Evolutionary conservation across 768 basidiomycete genomes (phyloP).

Genomic region (Nidularia pulvinata): DNA sequence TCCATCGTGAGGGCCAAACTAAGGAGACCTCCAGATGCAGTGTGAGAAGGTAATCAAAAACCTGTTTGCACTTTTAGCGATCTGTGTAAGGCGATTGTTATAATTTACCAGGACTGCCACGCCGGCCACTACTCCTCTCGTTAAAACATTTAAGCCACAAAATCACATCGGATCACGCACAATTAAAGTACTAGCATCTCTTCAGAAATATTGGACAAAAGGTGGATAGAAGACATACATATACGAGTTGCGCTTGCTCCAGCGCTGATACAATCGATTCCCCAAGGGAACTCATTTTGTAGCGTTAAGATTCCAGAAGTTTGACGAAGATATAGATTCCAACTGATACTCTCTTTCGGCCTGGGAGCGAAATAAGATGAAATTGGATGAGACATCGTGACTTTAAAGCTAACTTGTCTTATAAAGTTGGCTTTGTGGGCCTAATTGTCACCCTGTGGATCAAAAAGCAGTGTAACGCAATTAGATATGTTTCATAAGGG

Average conservation of each 20-base stretch:
- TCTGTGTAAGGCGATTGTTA: neutral
- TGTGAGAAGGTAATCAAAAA: neutral
- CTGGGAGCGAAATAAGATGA: too few species aligned
- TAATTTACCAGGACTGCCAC: neutral
- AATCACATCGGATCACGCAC: neutral
- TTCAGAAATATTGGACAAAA: neutral
- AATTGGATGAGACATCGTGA: too few species aligned
- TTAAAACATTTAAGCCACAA: neutral
- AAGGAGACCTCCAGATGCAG: neutral
- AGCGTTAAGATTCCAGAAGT: too few species aligned
- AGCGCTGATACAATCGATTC: too few species aligned
- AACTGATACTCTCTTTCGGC: too few species aligned
- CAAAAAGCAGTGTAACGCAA: too few species aligned
- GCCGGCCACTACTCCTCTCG: neutral
- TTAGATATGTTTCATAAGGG: too few species aligned
- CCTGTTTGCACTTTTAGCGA: neutral
- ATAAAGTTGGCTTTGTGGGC: too few species aligned
- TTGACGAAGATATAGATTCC: too few species aligned
- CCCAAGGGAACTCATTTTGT: too few species aligned
- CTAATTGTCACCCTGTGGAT: too few species aligned
- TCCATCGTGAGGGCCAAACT: neutral
- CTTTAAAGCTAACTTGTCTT: too few species aligned
- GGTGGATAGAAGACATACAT: neutral
- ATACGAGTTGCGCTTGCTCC: neutral
- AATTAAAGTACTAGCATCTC: neutral